These are phyloP conservation scores for Angomonas desouzai DNA, from an alignment of 208 protist species.

Conservation along the genomic window DNA sequence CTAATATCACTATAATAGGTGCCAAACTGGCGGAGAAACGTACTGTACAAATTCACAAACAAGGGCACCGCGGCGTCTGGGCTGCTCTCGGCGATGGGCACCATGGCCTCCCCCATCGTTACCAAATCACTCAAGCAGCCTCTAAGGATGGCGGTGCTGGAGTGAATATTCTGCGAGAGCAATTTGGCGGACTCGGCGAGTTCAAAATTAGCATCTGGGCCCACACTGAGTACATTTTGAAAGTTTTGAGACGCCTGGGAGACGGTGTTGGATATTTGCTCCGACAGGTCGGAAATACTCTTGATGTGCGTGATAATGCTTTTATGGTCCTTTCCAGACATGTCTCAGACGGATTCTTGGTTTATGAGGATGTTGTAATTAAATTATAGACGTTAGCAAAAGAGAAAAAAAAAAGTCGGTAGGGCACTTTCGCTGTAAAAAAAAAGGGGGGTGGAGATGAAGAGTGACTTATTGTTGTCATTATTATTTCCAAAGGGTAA, in stretches of 20 bases:
- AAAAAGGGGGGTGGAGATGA: no score
- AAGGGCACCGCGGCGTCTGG: constrained; percentile 44
- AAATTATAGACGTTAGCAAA: no score
- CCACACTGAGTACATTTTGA: constrained; percentile 9
- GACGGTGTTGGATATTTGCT: constrained; percentile 1
- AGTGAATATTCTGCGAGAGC: constrained; percentile 21
- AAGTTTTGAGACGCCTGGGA: constrained; percentile 11
- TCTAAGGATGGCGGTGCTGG: constrained; percentile 21
- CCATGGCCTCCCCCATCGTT: constrained; percentile 64
- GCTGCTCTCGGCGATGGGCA: constrained; percentile 43
- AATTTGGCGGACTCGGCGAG: constrained; percentile 9
- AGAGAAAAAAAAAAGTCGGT: constrained; percentile 9
- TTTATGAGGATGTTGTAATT: no score
- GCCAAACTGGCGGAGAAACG: constrained; percentile 47
- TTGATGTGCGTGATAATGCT: constrained; percentile 10
- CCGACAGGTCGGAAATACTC: constrained; percentile 1
- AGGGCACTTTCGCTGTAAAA: no score
- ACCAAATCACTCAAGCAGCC: constrained; percentile 57
- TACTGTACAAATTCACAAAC: constrained; percentile 64
- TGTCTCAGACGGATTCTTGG: no score
- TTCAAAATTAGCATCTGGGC: neutral
- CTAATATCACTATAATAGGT: constrained; percentile 35
- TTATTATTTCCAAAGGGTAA: no score
- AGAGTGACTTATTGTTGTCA: no score
- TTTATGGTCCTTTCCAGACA: constrained; percentile 1